These are phyloP conservation scores for Epichloe hybrida DNA, from an alignment of 2,329 filamentous ascomycete genomes.

Conservation along the genomic window DNA sequence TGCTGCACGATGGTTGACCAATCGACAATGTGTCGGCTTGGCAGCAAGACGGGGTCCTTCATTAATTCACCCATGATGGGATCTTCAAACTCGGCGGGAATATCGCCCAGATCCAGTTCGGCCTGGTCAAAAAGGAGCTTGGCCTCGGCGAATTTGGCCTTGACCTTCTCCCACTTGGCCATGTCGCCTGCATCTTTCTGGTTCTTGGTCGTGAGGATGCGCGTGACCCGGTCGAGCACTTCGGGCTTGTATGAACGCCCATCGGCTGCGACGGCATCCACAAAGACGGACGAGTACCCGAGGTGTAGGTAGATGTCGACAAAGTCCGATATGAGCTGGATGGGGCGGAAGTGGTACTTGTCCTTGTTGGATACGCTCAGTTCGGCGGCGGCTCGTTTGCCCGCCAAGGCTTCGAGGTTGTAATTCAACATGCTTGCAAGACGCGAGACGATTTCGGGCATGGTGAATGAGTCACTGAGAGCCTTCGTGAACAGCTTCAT, in stretches of 20 bases:
- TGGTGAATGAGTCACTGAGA: conserved; percentile 80
- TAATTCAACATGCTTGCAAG: conserved; percentile 96
- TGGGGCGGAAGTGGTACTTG: conserved; percentile 84
- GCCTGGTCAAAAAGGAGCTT: conserved; percentile 71
- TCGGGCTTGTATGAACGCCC: conserved; percentile 84
- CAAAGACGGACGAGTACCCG: conserved; percentile 56
- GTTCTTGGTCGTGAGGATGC: conserved; percentile 53
- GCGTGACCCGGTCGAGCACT: conserved; percentile 63
- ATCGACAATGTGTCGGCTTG: conserved; percentile 49
- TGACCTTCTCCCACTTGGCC: conserved; percentile 55
- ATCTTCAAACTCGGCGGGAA: conserved; percentile 83
- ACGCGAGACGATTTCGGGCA: conserved; percentile 89
- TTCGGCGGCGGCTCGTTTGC: conserved; percentile 61
- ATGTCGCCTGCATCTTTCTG: conserved; percentile 66
- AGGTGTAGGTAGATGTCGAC: conserved; percentile 88
- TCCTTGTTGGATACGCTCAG: conserved; percentile 73
- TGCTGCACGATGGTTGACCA: conserved; percentile 49
- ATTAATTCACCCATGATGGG: conserved; percentile 85
- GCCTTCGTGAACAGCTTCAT: conserved; percentile 92
- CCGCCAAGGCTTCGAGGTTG: conserved; percentile 85
- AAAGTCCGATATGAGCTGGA: conserved; percentile 72
- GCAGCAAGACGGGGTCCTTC: conserved; percentile 87
- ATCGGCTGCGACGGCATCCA: conserved; percentile 78
- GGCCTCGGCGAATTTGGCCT: conserved; percentile 50
- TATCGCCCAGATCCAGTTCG: conserved; percentile 82